Evolutionary conservation across 768 basidiomycete genomes (phyloP).

Genomic region (Lenzites betulinus): DNA sequence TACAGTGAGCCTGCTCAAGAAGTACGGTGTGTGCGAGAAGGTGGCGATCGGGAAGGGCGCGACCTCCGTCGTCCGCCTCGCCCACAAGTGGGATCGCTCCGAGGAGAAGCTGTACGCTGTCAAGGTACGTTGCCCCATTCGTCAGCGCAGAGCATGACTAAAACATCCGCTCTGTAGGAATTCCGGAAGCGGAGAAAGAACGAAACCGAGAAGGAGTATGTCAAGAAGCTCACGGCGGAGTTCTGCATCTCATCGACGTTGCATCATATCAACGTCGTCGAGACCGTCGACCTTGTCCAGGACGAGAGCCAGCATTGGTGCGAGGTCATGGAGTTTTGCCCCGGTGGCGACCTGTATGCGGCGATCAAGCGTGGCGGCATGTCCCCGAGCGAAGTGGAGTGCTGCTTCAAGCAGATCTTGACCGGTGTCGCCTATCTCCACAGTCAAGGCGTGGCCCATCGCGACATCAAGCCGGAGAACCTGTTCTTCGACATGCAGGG

Average conservation of each 20-base stretch:
- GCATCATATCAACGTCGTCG: conserved; percentile 92
- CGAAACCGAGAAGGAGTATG: conserved; percentile 98
- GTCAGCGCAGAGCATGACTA: background rate
- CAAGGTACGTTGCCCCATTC: conserved; percentile 63
- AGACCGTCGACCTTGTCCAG: conserved; percentile 99
- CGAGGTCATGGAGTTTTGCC: conserved; percentile 99
- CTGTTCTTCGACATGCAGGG: conserved; percentile 91
- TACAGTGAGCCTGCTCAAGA: conserved; percentile 67
- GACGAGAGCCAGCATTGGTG: conserved; percentile 98
- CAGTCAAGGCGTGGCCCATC: conserved; percentile 95
- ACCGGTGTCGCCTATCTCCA: conserved; percentile 89
- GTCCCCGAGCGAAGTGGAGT: conserved; percentile 91
- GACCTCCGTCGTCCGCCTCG: conserved; percentile 94
- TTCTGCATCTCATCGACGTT: conserved; percentile 98
- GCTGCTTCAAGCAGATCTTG: conserved; percentile 96
- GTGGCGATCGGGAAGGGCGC: conserved; percentile 97
- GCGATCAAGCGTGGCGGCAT: conserved; percentile 98
- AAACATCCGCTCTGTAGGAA: conserved; percentile 56
- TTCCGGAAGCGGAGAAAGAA: conserved; percentile 98
- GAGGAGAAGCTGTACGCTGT: conserved; percentile 98
- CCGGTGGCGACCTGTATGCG: conserved; percentile 96
- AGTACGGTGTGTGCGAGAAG: conserved; percentile 97
- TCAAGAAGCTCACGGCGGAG: conserved; percentile 99
- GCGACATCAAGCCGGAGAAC: conserved; percentile 98
- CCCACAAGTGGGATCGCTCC: conserved; percentile 97